These are phyloP conservation scores for Candida alai DNA, from an alignment of 805 yeast species.

Conservation along the genomic window DNA sequence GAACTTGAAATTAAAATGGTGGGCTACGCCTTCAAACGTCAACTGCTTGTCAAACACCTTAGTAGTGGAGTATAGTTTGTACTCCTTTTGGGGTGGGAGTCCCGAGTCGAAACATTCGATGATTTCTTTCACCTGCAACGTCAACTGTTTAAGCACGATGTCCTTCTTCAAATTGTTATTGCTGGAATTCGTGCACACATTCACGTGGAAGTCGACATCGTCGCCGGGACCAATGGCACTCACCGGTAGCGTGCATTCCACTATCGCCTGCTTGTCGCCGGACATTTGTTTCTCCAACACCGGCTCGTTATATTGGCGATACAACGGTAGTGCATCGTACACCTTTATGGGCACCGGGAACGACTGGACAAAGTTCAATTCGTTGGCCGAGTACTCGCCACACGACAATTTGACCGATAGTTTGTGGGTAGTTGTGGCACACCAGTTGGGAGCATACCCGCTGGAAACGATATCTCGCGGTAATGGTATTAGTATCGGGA, in stretches of 20 bases:
- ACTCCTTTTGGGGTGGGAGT: constrained; percentile 45
- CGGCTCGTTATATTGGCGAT: constrained; percentile 52
- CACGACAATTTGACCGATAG: constrained; percentile 37
- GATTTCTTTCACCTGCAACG: constrained; percentile 49
- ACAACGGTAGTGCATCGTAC: constrained; percentile 55
- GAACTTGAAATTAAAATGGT: constrained; percentile 26
- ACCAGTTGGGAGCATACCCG: constrained; percentile 44
- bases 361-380: constrained; percentile 23
- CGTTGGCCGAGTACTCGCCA: constrained; percentile 30
- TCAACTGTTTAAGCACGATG: constrained; percentile 41
- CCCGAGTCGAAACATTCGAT: constrained; percentile 53
- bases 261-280: constrained; percentile 45
- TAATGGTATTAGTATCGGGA: constrained; percentile 56
- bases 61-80: constrained; percentile 32
- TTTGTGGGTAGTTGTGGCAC: constrained; percentile 45
- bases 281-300: constrained; percentile 41
- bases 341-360: constrained; percentile 54
- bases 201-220: constrained; percentile 34
- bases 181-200: constrained; percentile 38
- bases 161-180: constrained; percentile 26
- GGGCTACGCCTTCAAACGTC: constrained; percentile 22
- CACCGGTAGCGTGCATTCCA: constrained; percentile 45
- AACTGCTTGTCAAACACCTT: constrained; percentile 20
- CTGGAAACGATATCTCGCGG: constrained; percentile 53
- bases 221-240: constrained; percentile 62